Conservation (phyloP, 192 early-diverging fungal genomes). For the Mortierella claussenii region DNA sequence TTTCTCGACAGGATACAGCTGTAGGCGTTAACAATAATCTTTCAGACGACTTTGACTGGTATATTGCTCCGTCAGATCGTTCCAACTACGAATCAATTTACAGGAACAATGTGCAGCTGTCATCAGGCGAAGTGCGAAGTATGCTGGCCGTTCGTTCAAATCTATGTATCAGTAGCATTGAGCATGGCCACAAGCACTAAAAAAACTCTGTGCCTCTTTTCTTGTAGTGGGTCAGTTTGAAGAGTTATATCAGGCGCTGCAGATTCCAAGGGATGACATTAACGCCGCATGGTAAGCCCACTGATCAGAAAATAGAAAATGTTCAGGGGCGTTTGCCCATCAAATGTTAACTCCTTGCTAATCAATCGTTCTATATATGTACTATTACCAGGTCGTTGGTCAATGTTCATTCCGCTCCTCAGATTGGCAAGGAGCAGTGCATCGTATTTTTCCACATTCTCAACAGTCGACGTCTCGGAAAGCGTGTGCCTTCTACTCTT, state of each 20-base stretch:
- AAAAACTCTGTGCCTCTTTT: not conserved
- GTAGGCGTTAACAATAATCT: conserved; percentile 21
- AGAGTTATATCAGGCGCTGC: conserved; percentile 63
- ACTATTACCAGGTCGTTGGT: conserved; percentile 55
- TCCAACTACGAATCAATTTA: conserved; percentile 68
- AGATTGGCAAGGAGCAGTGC: conserved; percentile 65
- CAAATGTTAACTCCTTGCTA: too few relatives aligned
- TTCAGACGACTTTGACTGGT: conserved; percentile 71
- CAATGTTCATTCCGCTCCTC: conserved; percentile 65
- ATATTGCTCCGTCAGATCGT: conserved; percentile 67
- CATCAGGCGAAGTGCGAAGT: conserved; percentile 66
- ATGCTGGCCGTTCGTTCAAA: not conserved
- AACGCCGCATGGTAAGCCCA: conserved; percentile 60
- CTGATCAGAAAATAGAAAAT: not conserved
- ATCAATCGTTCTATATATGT: not conserved
- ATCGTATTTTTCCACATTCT: conserved; percentile 68
- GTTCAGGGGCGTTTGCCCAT: too few relatives aligned
- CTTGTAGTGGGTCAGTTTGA: conserved; percentile 64
- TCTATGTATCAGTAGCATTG: too few relatives aligned
- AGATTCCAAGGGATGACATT: conserved; percentile 63
- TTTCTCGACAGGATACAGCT: conserved; percentile 18
- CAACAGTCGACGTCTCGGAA: conserved; percentile 64
- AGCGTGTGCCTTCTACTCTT: conserved; percentile 58
- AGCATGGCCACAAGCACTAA: not conserved
- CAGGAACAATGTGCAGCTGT: conserved; percentile 59